Evolutionary conservation across 805 yeast genomes (phyloP), one percentile per base, ranked within the genome.

Genomic region (Phaffomyces opuntiae): DNA sequence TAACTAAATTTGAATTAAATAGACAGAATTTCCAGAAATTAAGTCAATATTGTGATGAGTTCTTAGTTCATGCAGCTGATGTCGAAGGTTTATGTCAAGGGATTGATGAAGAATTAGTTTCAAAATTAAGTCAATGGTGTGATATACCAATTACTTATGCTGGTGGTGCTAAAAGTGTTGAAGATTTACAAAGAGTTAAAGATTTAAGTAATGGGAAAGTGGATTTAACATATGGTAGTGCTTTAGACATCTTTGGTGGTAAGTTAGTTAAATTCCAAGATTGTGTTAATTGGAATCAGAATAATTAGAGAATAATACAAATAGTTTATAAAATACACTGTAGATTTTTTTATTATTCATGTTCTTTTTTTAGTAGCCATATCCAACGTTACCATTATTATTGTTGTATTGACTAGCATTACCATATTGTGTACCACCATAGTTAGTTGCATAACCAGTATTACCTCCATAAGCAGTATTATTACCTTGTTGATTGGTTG

Each of bases 81-180:
- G 98, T 93, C 4, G 99, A 93, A 65, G 99, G 99, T 0, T 71
- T 93, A 16, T 93, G 99, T 62, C 75, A 79, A 37, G 99, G 99
- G 1, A 86, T 93, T 32, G 99, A 93, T 59, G 81, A 81, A 59
- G 76, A 80, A 16, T 69, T 93, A 38, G 97, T 93, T 6, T 47
- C 49, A 26, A 74, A 74, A 46, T 68, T 93, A 36, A 88, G 88
- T 21, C 78, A 82, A 53, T 93, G 98, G 98, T 74, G 80, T 25
- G 77, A 74, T 26, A 72, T 86, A 2, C 89, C 85, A 32, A 79
- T 87, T 5, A 96, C 91, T 3, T 93, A 93, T 63, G 99, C 99
- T 29, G 99, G 99, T 13, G 99, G 99, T 4, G 99, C 97, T 25
- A 82, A 79, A 55, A 75, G 77, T 61, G 60, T 86, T 0, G 62